phyloP scores from a whole-genome alignment of 1,139 yeast genomes.

The Meyerozyma guilliermondii region DNA sequence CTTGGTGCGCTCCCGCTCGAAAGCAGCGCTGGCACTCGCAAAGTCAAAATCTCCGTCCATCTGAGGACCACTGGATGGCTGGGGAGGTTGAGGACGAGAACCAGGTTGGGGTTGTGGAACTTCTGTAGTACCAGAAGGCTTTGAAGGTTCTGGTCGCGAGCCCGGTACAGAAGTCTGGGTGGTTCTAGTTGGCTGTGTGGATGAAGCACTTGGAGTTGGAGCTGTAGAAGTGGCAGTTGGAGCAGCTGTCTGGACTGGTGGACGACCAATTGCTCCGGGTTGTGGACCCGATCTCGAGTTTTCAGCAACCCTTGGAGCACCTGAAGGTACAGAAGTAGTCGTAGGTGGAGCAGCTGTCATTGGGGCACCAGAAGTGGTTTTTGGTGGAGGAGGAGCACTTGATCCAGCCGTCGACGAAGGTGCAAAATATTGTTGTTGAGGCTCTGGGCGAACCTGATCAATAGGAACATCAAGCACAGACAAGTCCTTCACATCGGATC shows the following conservation, averaged over 20 bases:
- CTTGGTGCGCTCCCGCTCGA: slow-evolving; percentile 13
- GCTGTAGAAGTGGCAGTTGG: slow-evolving; percentile 11
- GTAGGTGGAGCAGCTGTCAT: slow-evolving; percentile 3
- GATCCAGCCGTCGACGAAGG: neutral
- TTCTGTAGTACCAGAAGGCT: slow-evolving; percentile 12
- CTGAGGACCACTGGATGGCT: slow-evolving; percentile 17
- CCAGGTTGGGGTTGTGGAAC: slow-evolving; percentile 8
- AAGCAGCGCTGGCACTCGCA: slow-evolving; percentile 14
- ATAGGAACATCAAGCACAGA: slow-evolving; percentile 70
- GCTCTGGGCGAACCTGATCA: slow-evolving; percentile 45
- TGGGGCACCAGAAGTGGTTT: neutral
- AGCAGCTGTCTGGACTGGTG: slow-evolving; percentile 10
- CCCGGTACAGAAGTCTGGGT: neutral
- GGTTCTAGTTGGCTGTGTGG: slow-evolving; percentile 7
- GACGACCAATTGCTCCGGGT: slow-evolving; percentile 9
- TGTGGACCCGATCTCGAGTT: slow-evolving; percentile 2
- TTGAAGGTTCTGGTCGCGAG: slow-evolving; percentile 2
- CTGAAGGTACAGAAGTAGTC: slow-evolving; percentile 7
- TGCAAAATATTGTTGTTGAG: slow-evolving; percentile 5
- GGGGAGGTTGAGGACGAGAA: slow-evolving; percentile 16
- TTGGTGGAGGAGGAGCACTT: neutral
- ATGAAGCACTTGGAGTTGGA: slow-evolving; percentile 16
- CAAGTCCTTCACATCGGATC: slow-evolving; percentile 88
- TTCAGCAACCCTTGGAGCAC: slow-evolving; percentile 9
- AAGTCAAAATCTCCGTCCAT: slow-evolving; percentile 9